phyloP scores from a whole-genome alignment of 208 protist genomes.

The Trypanosomatidae sp. region DNA sequence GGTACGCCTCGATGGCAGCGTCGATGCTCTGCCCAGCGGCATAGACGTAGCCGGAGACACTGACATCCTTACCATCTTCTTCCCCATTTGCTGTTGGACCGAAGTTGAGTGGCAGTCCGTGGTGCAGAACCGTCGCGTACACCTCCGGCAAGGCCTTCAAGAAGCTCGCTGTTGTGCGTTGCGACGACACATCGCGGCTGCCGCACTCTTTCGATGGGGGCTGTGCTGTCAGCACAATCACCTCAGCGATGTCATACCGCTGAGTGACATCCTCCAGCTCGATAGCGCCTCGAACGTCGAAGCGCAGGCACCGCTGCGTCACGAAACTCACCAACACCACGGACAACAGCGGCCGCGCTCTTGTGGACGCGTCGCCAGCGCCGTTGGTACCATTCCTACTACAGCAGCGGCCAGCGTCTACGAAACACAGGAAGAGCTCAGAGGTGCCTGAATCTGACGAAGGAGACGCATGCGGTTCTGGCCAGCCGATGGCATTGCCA shows the following conservation, averaged over 20 bases:
- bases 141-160: conserved; percentile 40
- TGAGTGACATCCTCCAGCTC: conserved; percentile 74
- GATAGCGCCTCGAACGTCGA: conserved; percentile 32
- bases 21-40: conserved; percentile 32
- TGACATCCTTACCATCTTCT: conserved; percentile 69
- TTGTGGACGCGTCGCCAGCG: neutral
- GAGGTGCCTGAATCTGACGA: conserved; percentile 33
- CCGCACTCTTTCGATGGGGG: neutral
- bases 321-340: conserved; percentile 79
- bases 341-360: conserved; percentile 17
- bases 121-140: conserved; percentile 41
- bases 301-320: conserved; percentile 38
- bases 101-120: conserved; percentile 61
- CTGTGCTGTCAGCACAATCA: conserved; percentile 42
- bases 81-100: conserved; percentile 72
- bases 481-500: conserved; percentile 7
- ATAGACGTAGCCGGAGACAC: conserved; percentile 29
- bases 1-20: conserved; percentile 40
- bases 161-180: neutral
- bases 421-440: conserved; percentile 74
- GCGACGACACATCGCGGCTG: neutral
- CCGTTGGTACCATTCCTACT: neutral
- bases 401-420: conserved; percentile 1
- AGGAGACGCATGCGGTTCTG: neutral
- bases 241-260: conserved; percentile 74